phyloP scores from a whole-genome alignment of 441 rosid genomes.

The Lepidium campestre region DNA sequence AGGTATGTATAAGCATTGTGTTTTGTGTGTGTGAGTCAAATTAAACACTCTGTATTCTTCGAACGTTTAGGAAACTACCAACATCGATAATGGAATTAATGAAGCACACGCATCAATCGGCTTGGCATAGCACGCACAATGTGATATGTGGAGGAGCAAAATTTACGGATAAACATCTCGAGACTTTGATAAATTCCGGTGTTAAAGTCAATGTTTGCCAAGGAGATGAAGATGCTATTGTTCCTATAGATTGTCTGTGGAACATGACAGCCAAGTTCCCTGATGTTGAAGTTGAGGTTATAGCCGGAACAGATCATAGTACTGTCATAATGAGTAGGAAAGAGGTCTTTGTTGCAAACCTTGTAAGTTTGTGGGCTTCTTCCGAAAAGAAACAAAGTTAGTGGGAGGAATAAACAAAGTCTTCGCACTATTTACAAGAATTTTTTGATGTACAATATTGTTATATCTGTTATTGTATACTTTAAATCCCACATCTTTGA shows the following conservation, averaged over 20 bases:
- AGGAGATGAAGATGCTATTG: conserved; percentile 46
- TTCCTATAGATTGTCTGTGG: conserved; percentile 50
- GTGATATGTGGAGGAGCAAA: conserved; percentile 76
- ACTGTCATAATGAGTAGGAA: conserved; percentile 51
- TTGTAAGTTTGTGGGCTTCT: conserved; percentile 46
- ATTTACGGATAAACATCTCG: conserved; percentile 43
- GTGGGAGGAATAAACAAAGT: neutral
- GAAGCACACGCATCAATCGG: conserved; percentile 76
- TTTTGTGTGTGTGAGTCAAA: too few relatives aligned
- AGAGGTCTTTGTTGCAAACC: conserved; percentile 33
- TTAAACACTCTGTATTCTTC: too few relatives aligned
- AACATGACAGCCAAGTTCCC: conserved; percentile 47
- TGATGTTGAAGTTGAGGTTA: conserved; percentile 32
- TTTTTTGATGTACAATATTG: neutral
- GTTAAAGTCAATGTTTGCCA: conserved; percentile 48
- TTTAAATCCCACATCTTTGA: neutral
- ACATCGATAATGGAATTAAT: conserved; percentile 42
- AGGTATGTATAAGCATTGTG: too few relatives aligned
- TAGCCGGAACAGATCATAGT: conserved; percentile 42
- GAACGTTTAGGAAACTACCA: conserved; percentile 23
- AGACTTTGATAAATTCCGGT: conserved; percentile 28
- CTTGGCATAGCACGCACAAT: conserved; percentile 81
- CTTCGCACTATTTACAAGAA: neutral
- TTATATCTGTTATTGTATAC: neutral
- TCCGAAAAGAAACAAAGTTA: conserved; percentile 4